These are phyloP conservation scores for Trichocladium uniseriatum DNA, from an alignment of 495 filamentous ascomycete species.

Conservation along the genomic window DNA sequence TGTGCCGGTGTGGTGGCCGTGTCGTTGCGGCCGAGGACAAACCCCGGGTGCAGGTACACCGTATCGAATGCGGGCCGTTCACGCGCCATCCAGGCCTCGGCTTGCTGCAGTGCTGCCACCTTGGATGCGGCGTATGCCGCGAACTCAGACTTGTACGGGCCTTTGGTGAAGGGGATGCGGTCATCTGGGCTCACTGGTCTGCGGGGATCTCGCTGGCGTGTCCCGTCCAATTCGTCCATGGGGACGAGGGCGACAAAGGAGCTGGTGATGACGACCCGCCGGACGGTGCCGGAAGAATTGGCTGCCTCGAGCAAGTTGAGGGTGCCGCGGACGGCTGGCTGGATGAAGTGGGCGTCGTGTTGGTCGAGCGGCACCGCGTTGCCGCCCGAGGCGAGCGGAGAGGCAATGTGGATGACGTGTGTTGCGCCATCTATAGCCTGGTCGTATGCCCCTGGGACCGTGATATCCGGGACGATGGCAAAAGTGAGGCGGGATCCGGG, in stretches of 20 bases:
- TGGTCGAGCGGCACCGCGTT: constrained; percentile 29
- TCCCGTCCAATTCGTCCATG: constrained; percentile 18
- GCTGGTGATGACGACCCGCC: constrained; percentile 51
- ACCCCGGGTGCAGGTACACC: constrained; percentile 38
- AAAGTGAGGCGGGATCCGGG: constrained; percentile 30
- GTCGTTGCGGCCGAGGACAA: constrained; percentile 38
- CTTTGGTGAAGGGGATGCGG: constrained; percentile 21
- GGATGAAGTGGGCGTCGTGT: constrained; percentile 56
- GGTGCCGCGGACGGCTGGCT: constrained; percentile 66
- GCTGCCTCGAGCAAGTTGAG: constrained; percentile 62
- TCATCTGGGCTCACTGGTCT: constrained; percentile 17
- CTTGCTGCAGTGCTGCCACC: constrained; percentile 32
- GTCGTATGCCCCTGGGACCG: constrained; percentile 35
- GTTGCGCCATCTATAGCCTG: constrained; percentile 37
- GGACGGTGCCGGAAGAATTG: constrained; percentile 49
- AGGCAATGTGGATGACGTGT: constrained; percentile 46
- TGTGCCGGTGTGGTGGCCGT: constrained; percentile 24
- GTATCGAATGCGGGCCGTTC: constrained; percentile 38
- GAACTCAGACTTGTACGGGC: constrained; percentile 31
- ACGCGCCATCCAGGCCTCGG: constrained; percentile 33
- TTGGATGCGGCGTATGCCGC: constrained; percentile 35
- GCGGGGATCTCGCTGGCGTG: constrained; percentile 1
- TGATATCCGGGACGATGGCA: constrained; percentile 40
- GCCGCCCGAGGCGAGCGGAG: constrained; percentile 43
- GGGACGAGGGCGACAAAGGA: constrained; percentile 31